phyloP scores from a whole-genome alignment of 2,329 filamentous ascomycete species.

The Daldinia sp. region DNA sequence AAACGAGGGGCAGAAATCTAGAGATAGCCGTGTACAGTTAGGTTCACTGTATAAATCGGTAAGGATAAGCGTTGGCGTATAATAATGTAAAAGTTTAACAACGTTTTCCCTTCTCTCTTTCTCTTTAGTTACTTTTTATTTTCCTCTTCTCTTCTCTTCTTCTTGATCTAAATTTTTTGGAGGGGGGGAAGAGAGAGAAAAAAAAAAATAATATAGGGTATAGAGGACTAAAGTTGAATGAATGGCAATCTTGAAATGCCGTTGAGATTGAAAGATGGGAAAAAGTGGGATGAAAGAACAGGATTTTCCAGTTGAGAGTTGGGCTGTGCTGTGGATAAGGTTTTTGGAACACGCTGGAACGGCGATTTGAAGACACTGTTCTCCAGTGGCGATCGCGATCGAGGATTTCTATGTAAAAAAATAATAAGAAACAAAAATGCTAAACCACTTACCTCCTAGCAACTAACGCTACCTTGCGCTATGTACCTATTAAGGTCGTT shows the following conservation, averaged over 20 bases:
- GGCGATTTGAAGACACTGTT: constrained; percentile 33
- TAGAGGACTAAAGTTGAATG: constrained; percentile 11
- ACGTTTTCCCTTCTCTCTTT: neutral
- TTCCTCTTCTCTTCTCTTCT: neutral
- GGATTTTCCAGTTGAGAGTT: constrained; percentile 40
- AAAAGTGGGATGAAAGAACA: constrained; percentile 43
- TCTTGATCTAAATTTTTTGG: neutral
- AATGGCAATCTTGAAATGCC: constrained; percentile 42
- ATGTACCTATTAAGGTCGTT: constrained; percentile 27
- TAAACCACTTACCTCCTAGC: constrained; percentile 7
- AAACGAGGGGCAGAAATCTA: constrained; percentile 41
- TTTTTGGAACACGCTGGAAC: constrained; percentile 35
- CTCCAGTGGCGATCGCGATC: constrained; percentile 42
- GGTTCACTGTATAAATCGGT: constrained; percentile 14
- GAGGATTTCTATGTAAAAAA: constrained; percentile 23
- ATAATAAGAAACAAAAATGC: constrained; percentile 7
- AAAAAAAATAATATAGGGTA: neutral
- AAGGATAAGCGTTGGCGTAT: constrained; percentile 7
- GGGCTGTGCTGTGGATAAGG: constrained; percentile 43
- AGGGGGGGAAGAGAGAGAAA: neutral
- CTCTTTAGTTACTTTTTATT: neutral
- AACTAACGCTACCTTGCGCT: constrained; percentile 17
- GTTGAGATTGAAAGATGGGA: constrained; percentile 34
- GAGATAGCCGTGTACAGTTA: constrained; percentile 26
- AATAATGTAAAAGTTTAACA: neutral